Evolutionary conservation across 305 asterid genomes (phyloP), one percentile per base, ranked within the genome.

Genomic region (Rubia tinctorum): DNA sequence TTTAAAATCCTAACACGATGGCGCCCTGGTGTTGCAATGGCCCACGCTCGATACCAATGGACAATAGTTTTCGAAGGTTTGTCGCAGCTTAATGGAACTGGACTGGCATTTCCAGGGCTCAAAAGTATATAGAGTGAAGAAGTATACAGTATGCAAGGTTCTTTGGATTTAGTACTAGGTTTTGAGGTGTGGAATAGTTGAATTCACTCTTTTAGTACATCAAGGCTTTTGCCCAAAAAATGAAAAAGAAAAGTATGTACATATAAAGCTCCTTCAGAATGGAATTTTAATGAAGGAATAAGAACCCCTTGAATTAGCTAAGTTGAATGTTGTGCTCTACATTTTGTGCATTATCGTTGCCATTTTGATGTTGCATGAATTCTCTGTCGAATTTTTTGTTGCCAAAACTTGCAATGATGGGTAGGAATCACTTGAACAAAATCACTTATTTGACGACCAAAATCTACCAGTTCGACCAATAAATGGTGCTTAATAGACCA

Each of bases 171-270:
- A 30, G 17, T 61, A 11, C 42, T 47, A 69, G 79, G 59, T 45
- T 53, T 74, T 66, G 77, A 66, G 77, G 77, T 74, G 72, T 74
- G 67, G 43, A 66, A 49, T 69, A 69, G 73, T 18, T 61, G 59
- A 23, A 6, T 39, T 37, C 72, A 53, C 59, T 25, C 59, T 20
- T 6, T 45, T 60, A 45, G 30, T 20, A 69, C 47, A 6, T 55
- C n/a, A 65, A 30, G 53, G 11, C 27, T 12, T 8, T 44, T 60
- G 65, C 43, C 59, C 23, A 51, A 6, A 51, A 17, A 51, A 17
- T 15, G 59, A 56, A 13, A 53, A 60, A 34, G 18, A 69, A 68
- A 53, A 60, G 74, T 75, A 60, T 45, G 43, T 69, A 73, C 60
- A 69, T 14, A 47, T 60, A 75, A 17, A 18, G 73, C 8, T 68